phyloP scores from a whole-genome alignment of 2,329 filamentous ascomycete genomes.

The Hymenoscyphus fraxineus region DNA sequence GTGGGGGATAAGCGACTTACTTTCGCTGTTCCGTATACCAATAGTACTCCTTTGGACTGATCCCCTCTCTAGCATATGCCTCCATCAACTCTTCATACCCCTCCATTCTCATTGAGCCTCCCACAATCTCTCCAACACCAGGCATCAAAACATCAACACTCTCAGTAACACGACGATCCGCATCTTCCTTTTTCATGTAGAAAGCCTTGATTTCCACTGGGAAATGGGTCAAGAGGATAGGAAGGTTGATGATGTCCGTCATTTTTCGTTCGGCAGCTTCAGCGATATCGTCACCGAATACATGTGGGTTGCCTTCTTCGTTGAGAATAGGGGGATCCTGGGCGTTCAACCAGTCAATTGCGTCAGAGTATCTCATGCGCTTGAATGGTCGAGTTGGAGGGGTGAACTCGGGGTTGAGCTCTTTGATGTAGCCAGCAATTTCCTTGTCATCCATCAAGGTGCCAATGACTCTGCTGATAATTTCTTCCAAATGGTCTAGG shows the following conservation, averaged over 20 bases:
- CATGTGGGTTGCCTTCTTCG: constrained; percentile 85
- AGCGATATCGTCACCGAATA: constrained; percentile 95
- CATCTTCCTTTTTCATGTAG: constrained; percentile 90
- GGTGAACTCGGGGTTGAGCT: constrained; percentile 88
- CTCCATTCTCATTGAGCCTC: constrained; percentile 94
- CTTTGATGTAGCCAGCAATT: constrained; percentile 69
- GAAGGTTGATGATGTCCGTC: constrained; percentile 93
- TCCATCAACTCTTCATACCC: constrained; percentile 84
- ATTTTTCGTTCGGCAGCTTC: constrained; percentile 95
- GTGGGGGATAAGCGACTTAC: constrained; percentile 49
- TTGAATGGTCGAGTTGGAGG: constrained; percentile 80
- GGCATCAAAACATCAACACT: constrained; percentile 85
- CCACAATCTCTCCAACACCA: constrained; percentile 94
- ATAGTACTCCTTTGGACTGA: constrained; percentile 83
- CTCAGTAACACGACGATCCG: constrained; percentile 83
- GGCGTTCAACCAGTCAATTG: constrained; percentile 88
- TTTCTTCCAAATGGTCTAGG: constrained; percentile 77
- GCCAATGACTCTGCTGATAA: constrained; percentile 62
- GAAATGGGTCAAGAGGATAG: constrained; percentile 97
- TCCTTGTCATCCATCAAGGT: constrained; percentile 69
- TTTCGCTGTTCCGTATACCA: constrained; percentile 96
- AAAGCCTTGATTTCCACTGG: constrained; percentile 97
- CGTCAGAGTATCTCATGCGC: constrained; percentile 92
- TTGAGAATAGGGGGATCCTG: constrained; percentile 78
- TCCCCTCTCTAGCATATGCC: constrained; percentile 82